Conservation (phyloP, 1,284 basidiomycete genomes). For the Porogramme epimiltina region DNA sequence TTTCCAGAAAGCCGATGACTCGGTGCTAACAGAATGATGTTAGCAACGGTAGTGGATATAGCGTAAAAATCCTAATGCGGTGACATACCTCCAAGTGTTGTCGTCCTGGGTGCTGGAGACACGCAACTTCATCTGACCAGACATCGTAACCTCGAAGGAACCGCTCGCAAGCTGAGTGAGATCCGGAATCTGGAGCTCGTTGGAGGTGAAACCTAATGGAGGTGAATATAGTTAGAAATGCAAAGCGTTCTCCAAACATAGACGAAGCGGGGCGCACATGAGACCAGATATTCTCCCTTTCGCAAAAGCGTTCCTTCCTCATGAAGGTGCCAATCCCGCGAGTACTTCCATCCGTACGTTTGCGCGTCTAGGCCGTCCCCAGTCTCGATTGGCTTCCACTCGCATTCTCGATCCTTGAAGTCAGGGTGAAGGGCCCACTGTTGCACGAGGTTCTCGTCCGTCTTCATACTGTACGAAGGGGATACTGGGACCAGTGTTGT, state of each 20-base stretch:
- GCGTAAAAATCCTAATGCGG: not conserved
- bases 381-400: conserved; percentile 14
- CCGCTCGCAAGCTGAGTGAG: conserved; percentile 18
- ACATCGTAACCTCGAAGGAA: conserved; percentile 23
- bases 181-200: conserved; percentile 23
- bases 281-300: conserved; percentile 18
- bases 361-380: conserved; percentile 19
- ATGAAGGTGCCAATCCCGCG: conserved; percentile 14
- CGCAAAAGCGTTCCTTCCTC: conserved; percentile 4
- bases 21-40: conserved; percentile 11
- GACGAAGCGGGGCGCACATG: conserved; percentile 14
- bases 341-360: conserved; percentile 22
- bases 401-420: conserved; percentile 14
- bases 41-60: too few relatives aligned
- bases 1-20: conserved; percentile 21
- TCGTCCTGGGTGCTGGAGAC: conserved; percentile 1
- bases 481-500: conserved; percentile 31
- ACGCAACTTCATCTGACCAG: conserved; percentile 22
- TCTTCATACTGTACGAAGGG: not conserved
- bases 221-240: not conserved
- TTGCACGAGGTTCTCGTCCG: conserved; percentile 23
- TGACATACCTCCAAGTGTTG: conserved; percentile 5
- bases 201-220: conserved; percentile 29
- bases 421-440: conserved; percentile 18
- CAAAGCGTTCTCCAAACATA: not conserved